A percentile compares a stretch with the other conserved stretches of the same genome.
These are phyloP conservation scores for Russula compacta DNA, from an alignment of 768 basidiomycete genomes.

Conservation along the genomic window DNA sequence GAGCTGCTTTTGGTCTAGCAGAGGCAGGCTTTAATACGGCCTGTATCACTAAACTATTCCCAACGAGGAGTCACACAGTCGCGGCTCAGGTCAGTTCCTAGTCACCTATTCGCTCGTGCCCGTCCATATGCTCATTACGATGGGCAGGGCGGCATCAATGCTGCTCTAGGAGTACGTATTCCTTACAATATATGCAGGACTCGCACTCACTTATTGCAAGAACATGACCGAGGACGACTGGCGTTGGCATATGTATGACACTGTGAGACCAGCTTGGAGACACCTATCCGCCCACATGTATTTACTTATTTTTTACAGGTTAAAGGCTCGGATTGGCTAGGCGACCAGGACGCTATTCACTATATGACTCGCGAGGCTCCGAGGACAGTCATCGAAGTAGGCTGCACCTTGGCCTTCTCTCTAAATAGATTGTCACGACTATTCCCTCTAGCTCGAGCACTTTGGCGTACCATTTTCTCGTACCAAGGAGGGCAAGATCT, in stretches of 20 bases:
- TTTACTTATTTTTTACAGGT: constrained; percentile 44
- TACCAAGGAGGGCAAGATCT: constrained; percentile 98
- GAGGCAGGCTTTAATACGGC: constrained; percentile 98
- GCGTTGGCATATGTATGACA: constrained; percentile 99
- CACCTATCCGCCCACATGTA: neutral
- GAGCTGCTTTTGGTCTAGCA: constrained; percentile 96
- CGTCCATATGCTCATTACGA: neutral
- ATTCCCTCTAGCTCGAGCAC: constrained; percentile 75
- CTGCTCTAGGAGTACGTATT: constrained; percentile 75
- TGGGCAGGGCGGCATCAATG: constrained; percentile 89
- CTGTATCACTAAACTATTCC: constrained; percentile 98
- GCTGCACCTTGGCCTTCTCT: constrained; percentile 9
- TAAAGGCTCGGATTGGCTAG: constrained; percentile 99
- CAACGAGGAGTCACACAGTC: constrained; percentile 96
- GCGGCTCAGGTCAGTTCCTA: constrained; percentile 72
- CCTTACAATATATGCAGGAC: neutral
- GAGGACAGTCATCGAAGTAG: constrained; percentile 82
- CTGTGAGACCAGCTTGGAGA: constrained; percentile 39
- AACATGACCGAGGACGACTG: constrained; percentile 99
- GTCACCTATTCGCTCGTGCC: neutral
- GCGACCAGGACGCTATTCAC: constrained; percentile 99
- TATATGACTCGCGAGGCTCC: constrained; percentile 99
- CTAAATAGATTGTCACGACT: neutral
- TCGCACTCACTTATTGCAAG: constrained; percentile 29
- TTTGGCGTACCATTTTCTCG: constrained; percentile 98